These are phyloP conservation scores for Metschnikowia rubicola DNA, from an alignment of 805 yeast species.

Conservation along the genomic window DNA sequence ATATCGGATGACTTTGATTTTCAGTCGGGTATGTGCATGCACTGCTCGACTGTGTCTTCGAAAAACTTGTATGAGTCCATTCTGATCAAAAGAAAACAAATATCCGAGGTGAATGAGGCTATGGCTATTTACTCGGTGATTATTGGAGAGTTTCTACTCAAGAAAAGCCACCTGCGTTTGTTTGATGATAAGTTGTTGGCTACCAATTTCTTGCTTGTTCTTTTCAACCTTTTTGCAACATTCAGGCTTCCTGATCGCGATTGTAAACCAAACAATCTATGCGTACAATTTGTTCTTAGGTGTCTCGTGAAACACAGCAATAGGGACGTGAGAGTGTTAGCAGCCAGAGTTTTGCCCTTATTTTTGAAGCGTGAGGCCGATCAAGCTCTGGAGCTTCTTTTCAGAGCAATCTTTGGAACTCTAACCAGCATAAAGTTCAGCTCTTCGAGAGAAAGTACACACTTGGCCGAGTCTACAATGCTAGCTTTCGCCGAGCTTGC, in stretches of 20 bases:
- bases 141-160: slow-evolving; percentile 19
- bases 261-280: slow-evolving; percentile 18
- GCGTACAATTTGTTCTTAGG: slow-evolving; percentile 41
- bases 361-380: slow-evolving; percentile 38
- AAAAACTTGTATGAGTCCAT: slow-evolving; percentile 27
- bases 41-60: slow-evolving; percentile 33
- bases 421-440: slow-evolving; percentile 42
- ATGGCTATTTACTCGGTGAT: slow-evolving; percentile 24
- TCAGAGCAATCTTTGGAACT: slow-evolving; percentile 42
- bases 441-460: slow-evolving; percentile 23
- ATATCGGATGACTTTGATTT: slow-evolving; percentile 34
- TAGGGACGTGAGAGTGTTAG: slow-evolving; percentile 54
- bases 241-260: slow-evolving; percentile 45
- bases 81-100: slow-evolving; percentile 20
- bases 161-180: slow-evolving; percentile 6
- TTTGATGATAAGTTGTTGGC: slow-evolving; percentile 25
- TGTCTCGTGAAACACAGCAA: slow-evolving; percentile 39
- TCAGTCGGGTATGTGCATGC: slow-evolving; percentile 28
- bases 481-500: slow-evolving; percentile 65
- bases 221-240: slow-evolving; percentile 50
- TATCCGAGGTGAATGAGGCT: slow-evolving; percentile 23
- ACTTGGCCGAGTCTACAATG: slow-evolving; percentile 57
- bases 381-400: slow-evolving; percentile 38
- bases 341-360: slow-evolving; percentile 53
- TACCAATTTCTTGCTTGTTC: slow-evolving; percentile 43